A percentile compares a stretch with the other conserved stretches of the same genome.
Evolutionary conservation across 2,329 filamentous ascomycete species (phyloP).

Genomic region (Ambrosiella xylebori): DNA sequence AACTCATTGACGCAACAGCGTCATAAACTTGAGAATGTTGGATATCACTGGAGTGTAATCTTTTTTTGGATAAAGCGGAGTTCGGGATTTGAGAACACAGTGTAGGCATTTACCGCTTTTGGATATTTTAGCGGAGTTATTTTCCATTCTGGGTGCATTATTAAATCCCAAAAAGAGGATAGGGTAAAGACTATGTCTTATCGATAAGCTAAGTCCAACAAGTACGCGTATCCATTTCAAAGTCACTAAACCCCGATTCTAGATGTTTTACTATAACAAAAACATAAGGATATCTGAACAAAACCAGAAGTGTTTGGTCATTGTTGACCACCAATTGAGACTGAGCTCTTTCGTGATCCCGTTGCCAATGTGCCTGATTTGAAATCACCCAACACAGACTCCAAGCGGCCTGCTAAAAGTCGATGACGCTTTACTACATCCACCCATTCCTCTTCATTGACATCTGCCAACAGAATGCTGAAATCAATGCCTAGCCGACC

Average conservation of each 20-base stretch:
- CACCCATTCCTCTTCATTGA: conserved; percentile 54
- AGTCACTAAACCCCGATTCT: too few species aligned
- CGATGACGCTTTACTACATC: conserved; percentile 79
- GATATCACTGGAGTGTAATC: background rate
- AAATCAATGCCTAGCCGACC: conserved; percentile 87
- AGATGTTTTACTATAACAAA: background rate
- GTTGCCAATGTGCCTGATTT: conserved; percentile 16
- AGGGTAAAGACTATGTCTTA: background rate
- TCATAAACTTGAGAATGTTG: too few species aligned
- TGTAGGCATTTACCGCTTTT: background rate
- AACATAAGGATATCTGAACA: background rate
- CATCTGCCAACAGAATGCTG: conserved; percentile 49
- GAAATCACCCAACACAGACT: conserved; percentile 45
- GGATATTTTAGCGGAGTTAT: background rate
- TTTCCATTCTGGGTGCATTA: background rate
- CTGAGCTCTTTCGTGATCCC: conserved; percentile 8
- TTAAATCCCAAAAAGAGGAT: background rate
- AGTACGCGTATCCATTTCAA: background rate
- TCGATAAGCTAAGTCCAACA: background rate
- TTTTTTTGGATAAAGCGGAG: background rate
- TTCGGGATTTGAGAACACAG: background rate
- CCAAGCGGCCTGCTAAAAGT: conserved; percentile 61
- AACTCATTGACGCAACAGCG: too few species aligned
- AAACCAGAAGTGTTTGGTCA: background rate
- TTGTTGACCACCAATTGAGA: background rate